Conservation (phyloP, 2,329 filamentous ascomycete species). For the Arthrobotrys iridis region DNA sequence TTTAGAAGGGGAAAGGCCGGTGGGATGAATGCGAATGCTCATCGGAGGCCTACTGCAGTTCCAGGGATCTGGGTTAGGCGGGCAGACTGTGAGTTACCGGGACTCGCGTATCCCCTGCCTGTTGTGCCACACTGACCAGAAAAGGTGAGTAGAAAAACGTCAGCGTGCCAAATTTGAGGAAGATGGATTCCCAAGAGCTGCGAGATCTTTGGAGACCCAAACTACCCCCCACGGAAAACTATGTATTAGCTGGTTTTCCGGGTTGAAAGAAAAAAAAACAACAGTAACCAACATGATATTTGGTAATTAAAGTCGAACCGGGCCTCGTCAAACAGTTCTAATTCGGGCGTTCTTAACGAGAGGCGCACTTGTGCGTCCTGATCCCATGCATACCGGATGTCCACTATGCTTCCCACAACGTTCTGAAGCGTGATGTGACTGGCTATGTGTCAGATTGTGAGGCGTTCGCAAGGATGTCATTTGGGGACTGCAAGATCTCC, state of each 20-base stretch:
- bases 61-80: conserved; percentile 50
- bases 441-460: conserved; percentile 54
- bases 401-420: conserved; percentile 50
- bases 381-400: conserved; percentile 20
- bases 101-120: conserved; percentile 44
- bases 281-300: conserved; percentile 16
- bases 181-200: conserved; percentile 19
- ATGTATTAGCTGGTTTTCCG: neutral
- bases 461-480: conserved; percentile 51
- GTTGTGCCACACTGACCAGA: conserved; percentile 37
- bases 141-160: conserved; percentile 33
- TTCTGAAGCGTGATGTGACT: conserved; percentile 49
- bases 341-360: conserved; percentile 36
- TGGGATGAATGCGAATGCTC: conserved; percentile 29
- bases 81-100: conserved; percentile 36
- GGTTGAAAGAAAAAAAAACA: neutral
- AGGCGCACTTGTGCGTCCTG: conserved; percentile 22
- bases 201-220: conserved; percentile 46
- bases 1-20: neutral
- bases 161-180: conserved; percentile 41
- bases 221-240: conserved; percentile 28
- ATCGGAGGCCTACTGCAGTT: conserved; percentile 39
- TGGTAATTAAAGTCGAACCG: conserved; percentile 36
- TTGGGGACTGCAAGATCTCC: conserved; percentile 49
- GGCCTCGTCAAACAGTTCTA: conserved; percentile 40